Percentiles rank a stretch among this genome's conserved stretches.
Conservation (phyloP, 805 yeast species). For the Pichia californica region DNA sequence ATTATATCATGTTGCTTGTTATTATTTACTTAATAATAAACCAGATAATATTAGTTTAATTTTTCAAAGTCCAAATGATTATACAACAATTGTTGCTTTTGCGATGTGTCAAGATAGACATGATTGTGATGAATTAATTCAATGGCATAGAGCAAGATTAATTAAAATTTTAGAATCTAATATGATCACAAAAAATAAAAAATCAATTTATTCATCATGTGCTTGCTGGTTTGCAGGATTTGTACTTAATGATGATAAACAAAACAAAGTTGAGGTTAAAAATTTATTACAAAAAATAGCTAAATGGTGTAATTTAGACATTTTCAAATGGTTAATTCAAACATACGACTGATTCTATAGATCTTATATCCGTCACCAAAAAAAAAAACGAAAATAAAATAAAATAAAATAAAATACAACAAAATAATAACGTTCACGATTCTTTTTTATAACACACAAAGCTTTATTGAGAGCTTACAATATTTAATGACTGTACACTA, state of each 20-base stretch:
- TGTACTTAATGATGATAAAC: slow-evolving; percentile 5
- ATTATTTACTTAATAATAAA: slow-evolving; percentile 5
- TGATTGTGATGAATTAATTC: slow-evolving; percentile 25
- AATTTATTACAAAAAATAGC: slow-evolving; percentile 1
- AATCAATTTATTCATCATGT: slow-evolving; percentile 6
- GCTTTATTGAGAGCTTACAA: too few relatives aligned
- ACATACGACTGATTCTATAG: neutral
- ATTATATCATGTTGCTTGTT: slow-evolving; percentile 8
- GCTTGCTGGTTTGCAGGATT: slow-evolving; percentile 9
- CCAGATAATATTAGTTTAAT: slow-evolving; percentile 5
- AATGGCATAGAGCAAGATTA: slow-evolving; percentile 35
- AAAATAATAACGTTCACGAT: too few relatives aligned
- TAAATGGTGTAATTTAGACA: slow-evolving; percentile 8
- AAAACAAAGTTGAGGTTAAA: neutral
- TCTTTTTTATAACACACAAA: too few relatives aligned
- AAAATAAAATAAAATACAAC: too few relatives aligned
- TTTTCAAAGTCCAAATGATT: slow-evolving; percentile 9
- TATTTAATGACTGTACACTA: too few relatives aligned
- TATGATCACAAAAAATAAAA: slow-evolving; percentile 6
- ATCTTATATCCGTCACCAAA: too few relatives aligned
- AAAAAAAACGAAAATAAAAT: too few relatives aligned
- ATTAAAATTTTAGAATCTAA: slow-evolving; percentile 10
- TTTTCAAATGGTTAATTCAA: slow-evolving; percentile 8
- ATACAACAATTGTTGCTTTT: slow-evolving; percentile 8
- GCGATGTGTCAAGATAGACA: slow-evolving; percentile 7